Percentiles rank a stretch among this genome's conserved stretches.
These are phyloP conservation scores for Sicyos edulis DNA, from an alignment of 306 rosid genomes.

Conservation along the genomic window DNA sequence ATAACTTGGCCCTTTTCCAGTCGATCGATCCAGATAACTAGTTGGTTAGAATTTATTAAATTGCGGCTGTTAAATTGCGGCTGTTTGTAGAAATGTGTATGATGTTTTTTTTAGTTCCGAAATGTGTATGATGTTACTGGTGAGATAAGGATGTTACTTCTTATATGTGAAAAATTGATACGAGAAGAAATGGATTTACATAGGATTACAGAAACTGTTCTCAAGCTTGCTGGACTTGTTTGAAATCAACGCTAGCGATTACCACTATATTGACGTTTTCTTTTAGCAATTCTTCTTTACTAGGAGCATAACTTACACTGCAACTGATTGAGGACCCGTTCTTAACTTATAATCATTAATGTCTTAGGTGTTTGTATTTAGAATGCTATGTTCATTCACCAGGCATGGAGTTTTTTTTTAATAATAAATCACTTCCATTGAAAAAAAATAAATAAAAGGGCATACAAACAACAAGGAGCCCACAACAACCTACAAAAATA, in stretches of 20 bases:
- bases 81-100: conserved; percentile 20
- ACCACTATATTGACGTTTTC: background rate
- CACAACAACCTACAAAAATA: too few relatives aligned
- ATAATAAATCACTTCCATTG: too few relatives aligned
- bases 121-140: conserved; percentile 4
- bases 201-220: background rate
- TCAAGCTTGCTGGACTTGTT: background rate
- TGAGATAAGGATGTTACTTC: conserved; percentile 8
- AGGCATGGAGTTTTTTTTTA: too few relatives aligned
- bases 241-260: background rate
- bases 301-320: background rate
- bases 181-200: conserved; percentile 16
- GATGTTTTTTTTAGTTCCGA: background rate
- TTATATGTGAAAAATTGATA: conserved; percentile 10
- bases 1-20: background rate
- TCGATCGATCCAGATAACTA: conserved; percentile 3
- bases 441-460: too few relatives aligned
- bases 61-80: conserved; percentile 12
- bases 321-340: conserved; percentile 6
- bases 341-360: too few relatives aligned
- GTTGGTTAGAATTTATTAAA: background rate
- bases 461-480: too few relatives aligned
- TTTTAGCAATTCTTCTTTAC: background rate
- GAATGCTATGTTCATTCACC: background rate
- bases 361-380: background rate